Conservation (phyloP, 768 basidiomycete genomes). For the Cyclocybe cylindracea region DNA sequence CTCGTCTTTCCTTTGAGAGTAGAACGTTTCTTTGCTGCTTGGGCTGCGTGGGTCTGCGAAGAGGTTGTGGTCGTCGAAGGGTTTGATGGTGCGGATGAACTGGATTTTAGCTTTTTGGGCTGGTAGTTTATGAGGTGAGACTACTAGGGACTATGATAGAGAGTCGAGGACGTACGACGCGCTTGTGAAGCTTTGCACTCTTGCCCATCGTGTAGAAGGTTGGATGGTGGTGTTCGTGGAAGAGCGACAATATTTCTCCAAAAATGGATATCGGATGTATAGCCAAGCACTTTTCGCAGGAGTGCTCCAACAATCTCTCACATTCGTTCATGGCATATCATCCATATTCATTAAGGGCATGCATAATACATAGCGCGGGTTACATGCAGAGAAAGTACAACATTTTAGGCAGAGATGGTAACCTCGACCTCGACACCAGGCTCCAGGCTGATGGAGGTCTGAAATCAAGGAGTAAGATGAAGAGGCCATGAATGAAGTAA, state of each 20-base stretch:
- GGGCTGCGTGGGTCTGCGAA: conserved; percentile 33
- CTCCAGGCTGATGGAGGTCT: conserved; percentile 99
- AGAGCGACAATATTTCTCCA: neutral
- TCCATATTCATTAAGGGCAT: too few relatives aligned
- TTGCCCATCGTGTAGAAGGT: conserved; percentile 48
- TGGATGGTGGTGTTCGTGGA: neutral
- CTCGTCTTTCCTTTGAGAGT: conserved; percentile 44
- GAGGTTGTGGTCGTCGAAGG: conserved; percentile 20
- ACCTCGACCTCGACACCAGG: conserved; percentile 99
- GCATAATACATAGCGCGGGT: too few relatives aligned
- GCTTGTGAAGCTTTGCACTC: conserved; percentile 67
- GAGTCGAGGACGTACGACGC: conserved; percentile 40
- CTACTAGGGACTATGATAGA: neutral
- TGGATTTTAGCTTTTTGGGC: conserved; percentile 40
- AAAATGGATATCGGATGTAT: too few relatives aligned
- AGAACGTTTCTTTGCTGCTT: conserved; percentile 51
- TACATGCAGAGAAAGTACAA: neutral
- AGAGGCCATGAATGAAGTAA: neutral
- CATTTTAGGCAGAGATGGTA: conserved; percentile 76
- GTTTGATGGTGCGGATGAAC: conserved; percentile 16
- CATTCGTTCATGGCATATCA: too few relatives aligned
- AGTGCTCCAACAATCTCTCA: too few relatives aligned
- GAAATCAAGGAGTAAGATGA: conserved; percentile 9
- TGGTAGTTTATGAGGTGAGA: conserved; percentile 8
- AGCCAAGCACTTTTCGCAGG: too few relatives aligned